phyloP scores from a whole-genome alignment of 345 rosid species.

The Euclidium syriacum region DNA sequence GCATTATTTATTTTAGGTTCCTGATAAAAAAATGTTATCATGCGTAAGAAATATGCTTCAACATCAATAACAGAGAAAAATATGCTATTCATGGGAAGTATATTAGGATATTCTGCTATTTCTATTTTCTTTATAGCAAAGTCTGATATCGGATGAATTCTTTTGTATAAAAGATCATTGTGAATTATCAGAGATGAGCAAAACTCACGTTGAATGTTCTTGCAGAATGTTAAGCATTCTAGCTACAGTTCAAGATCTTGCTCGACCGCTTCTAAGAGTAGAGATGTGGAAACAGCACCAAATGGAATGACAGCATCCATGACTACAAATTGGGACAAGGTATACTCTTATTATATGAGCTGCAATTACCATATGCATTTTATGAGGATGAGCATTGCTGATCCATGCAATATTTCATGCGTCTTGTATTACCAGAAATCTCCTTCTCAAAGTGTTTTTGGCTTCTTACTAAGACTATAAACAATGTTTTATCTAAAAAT shows the following conservation, averaged over 20 bases:
- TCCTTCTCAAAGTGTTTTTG: background rate
- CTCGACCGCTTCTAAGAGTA: conserved; percentile 36
- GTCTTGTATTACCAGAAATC: background rate
- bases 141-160: background rate
- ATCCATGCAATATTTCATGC: conserved; percentile 14
- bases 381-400: background rate
- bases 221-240: conserved; percentile 54
- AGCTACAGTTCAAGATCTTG: conserved; percentile 57
- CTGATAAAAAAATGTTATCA: background rate
- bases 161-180: background rate
- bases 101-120: conserved; percentile 1
- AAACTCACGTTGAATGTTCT: conserved; percentile 15
- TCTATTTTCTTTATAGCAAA: background rate
- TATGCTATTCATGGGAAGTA: background rate
- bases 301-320: conserved; percentile 29
- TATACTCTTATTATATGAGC: conserved; percentile 21
- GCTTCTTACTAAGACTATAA: background rate
- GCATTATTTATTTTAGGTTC: background rate
- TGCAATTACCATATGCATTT: conserved; percentile 1
- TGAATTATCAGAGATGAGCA: background rate
- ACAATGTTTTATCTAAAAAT: background rate
- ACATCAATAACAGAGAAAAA: background rate
- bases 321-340: conserved; percentile 77
- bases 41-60: conserved; percentile 6
- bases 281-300: conserved; percentile 36